Base-by-base conservation (phyloP, 441 rosid genomes). In the Euphorbia celastroides region DNA sequence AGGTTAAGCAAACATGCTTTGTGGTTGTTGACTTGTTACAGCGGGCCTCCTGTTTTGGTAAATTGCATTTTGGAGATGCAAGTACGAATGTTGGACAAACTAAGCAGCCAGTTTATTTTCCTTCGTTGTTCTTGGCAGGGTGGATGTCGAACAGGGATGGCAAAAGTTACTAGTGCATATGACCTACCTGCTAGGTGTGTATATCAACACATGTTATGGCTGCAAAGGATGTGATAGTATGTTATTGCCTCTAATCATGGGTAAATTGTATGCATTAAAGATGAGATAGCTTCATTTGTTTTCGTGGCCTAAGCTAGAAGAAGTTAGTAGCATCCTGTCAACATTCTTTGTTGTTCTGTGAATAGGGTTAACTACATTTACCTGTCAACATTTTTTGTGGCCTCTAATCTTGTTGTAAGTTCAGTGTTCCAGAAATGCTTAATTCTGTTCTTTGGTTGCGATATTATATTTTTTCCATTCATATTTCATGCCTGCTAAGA, bases 81-180 rank as follows among this genome's bases (percentile, higher is more conserved):
- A 48, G 62, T 31, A 46, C 31, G 30, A 30, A 44, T 55, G 25
- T 38, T 52, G 46, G 72, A 68, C 30, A 68, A 70, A 73, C 56
- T 58, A 65, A 55, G 14, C 25, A 19, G 67, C 44, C 32, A 52
- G 64, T 73, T 76, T 71, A 74, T 68, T 77, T 12, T 14, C 50
- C 50, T 2, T 34, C 22, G 19, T 74, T 75, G 67, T 77, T 9
- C 36, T 57, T 72, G 67, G 52, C 79, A 95, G 99, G 98, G 98
- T 70, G 99, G 98, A 70, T 92, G 98, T 82, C 81, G 98, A 69
- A 95, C 98, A 26, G 99, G 99, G 75, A 90, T 90, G 98, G 98
- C 93, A 0, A 95, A 95, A 82, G 93, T 87, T 80, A 95, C 99
- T 65, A 83, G 82, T 79, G 99, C 98, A 26, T 95, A 95, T 87